These are phyloP conservation scores for Euphorbia peplus DNA, from an alignment of 345 rosid genomes.

Conservation along the genomic window DNA sequence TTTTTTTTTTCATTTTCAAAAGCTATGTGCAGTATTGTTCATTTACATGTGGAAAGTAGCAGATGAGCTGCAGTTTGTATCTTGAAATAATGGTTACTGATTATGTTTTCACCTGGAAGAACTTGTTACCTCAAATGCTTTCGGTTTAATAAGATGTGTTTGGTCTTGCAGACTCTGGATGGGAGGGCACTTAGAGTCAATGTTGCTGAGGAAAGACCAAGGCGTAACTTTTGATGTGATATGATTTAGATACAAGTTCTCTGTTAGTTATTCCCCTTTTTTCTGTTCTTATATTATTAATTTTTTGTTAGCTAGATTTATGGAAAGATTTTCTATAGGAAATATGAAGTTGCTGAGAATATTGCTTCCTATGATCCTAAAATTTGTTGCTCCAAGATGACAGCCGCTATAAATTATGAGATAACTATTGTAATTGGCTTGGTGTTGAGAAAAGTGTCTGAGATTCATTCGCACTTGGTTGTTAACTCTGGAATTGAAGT, in stretches of 20 bases:
- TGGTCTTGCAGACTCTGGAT: slow-evolving; percentile 62
- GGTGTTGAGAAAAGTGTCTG: neutral
- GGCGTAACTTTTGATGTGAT: slow-evolving; percentile 52
- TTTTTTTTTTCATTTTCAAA: neutral
- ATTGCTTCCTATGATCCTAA: neutral
- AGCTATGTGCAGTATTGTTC: no score
- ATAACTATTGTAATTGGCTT: neutral
- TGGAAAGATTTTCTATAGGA: no score
- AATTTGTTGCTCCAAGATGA: slow-evolving; percentile 9
- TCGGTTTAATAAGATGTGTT: neutral
- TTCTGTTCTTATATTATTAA: slow-evolving; percentile 19
- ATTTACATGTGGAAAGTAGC: neutral
- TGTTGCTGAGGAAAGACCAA: slow-evolving; percentile 74
- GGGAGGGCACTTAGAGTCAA: slow-evolving; percentile 91
- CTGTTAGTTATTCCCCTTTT: slow-evolving; percentile 3
- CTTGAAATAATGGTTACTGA: no score
- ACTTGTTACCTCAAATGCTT: neutral
- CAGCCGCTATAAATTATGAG: neutral
- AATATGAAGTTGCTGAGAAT: slow-evolving; percentile 7
- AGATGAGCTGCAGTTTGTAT: neutral
- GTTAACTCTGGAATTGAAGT: neutral
- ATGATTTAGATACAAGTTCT: slow-evolving; percentile 12
- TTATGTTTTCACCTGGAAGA: neutral
- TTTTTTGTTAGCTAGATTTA: slow-evolving; percentile 12
- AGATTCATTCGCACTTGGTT: neutral